Base-by-base conservation (phyloP, 306 rosid species). In the Vachellia collinsii region DNA sequence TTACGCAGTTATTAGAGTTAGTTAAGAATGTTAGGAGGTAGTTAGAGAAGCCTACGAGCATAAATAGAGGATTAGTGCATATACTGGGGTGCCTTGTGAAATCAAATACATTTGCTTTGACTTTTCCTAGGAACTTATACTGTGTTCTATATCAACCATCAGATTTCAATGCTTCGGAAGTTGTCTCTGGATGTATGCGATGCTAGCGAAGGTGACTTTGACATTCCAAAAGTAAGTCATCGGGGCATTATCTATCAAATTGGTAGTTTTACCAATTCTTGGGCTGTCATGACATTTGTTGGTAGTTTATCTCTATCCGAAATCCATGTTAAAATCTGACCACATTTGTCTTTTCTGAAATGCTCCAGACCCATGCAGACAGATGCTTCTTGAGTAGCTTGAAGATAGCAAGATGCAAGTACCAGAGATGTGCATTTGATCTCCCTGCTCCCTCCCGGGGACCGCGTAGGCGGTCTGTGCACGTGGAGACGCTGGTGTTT, bases 101-200 rank as follows among this genome's bases (percentile, higher is more conserved):
- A 19, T 53, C 59, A 53, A 53, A 53, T 53, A 3, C 23, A 53
- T 17, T 19, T 50, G 19, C 23, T 10, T 53, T 47, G 10, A 10
- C 51, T 47, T 47, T 47, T 47, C 16, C 17, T 47, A 48, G 70
- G 48, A 79, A 41, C 63, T 61, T 71, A 72, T 37, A 36, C 72
- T 67, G 48, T 77, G 64, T 83, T 79, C 64, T 77, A 41, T 83
- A 72, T 59, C 77, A 72, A 75, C 48, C 66, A 61, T 72, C 88
- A 93, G 94, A 9, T 91, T 85, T 93, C 93, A 56, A 41, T 90
- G 87, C 97, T 93, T 73, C 88, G 97, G 79, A 88, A 79, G 79
- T 54, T 93, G 46, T 91, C 94, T 19, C 80, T 93, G 79, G 98
- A 91, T 86, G 12, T 87, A 80, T 93, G 98, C 77, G 98, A 93